These are phyloP conservation scores for Clonostachys rosea DNA, from an alignment of 2,329 filamentous ascomycete genomes.

Conservation along the genomic window DNA sequence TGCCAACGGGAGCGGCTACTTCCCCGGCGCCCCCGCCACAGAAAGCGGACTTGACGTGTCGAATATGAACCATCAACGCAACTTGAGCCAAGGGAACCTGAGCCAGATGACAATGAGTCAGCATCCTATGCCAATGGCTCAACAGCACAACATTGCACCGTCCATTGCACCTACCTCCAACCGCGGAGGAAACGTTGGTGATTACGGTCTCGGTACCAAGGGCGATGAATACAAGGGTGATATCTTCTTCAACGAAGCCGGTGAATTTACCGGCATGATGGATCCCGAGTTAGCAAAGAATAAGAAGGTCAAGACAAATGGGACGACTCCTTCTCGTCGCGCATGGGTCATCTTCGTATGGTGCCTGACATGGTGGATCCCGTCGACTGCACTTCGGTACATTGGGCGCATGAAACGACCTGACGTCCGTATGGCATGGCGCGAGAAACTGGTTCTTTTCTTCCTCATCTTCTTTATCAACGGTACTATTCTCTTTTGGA, in stretches of 20 bases:
- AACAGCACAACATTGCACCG: slow-evolving; percentile 26
- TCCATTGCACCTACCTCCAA: slow-evolving; percentile 58
- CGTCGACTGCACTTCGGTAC: slow-evolving; percentile 74
- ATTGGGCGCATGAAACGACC: slow-evolving; percentile 95
- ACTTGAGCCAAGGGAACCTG: slow-evolving; percentile 49
- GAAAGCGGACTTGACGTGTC: slow-evolving; percentile 41
- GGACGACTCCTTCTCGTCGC: slow-evolving; percentile 59
- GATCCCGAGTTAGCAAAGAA: slow-evolving; percentile 76
- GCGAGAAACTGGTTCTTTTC: slow-evolving; percentile 86
- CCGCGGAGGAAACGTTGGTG: slow-evolving; percentile 55
- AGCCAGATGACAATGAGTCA: slow-evolving; percentile 41
- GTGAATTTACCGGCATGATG: slow-evolving; percentile 61
- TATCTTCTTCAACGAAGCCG: slow-evolving; percentile 68
- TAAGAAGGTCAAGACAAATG: slow-evolving; percentile 69
- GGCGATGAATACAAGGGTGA: slow-evolving; percentile 75
- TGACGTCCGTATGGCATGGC: slow-evolving; percentile 95
- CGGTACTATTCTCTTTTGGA: slow-evolving; percentile 82
- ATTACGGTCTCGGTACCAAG: slow-evolving; percentile 85
- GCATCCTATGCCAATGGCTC: neutral
- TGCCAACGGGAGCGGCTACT: slow-evolving; percentile 63
- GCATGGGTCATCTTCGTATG: slow-evolving; percentile 81
- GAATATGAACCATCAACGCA: slow-evolving; percentile 46
- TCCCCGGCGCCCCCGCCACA: slow-evolving; percentile 52
- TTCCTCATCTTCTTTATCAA: slow-evolving; percentile 80
- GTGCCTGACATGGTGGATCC: slow-evolving; percentile 90